Evolutionary conservation across 2,329 filamentous ascomycete genomes (phyloP), one percentile per base, ranked within the genome.

Genomic region (Blumeria hordei): DNA sequence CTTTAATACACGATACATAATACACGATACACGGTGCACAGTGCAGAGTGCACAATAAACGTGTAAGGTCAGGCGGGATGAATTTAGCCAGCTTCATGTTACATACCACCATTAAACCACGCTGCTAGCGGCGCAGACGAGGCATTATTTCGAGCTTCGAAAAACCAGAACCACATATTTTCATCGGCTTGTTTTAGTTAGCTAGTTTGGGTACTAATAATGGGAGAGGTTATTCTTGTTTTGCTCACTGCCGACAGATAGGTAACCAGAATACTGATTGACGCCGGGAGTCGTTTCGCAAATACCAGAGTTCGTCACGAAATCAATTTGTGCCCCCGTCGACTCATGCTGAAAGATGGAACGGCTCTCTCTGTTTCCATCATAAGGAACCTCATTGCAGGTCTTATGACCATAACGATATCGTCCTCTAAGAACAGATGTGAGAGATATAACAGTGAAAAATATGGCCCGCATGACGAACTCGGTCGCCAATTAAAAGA

Each of bases 111-210:
- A 53, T 71, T 71, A 57, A 72, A 67, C 69, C 70, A 72, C 21
- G 67, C 67, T 3, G 67, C 67, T 4, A 71, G 60, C 2, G 71
- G 71, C 9, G 70, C 69, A 37, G 67, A 69, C 8, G 64, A 61
- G 1, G 76, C 70, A 59, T 71, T 68, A 54, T 74, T 69, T 7
- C 75, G 69, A 12, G 77, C 69, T 59, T 80, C 77, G 58, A 81
- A 76, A 61, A 80, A 81, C 75, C 77, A 64, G 49, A 63, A 62
- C 59, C 61, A 63, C 59, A 59, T 58, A 53, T 62, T 58, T 49
- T 62, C 56, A 55, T 62, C 55, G 35, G 47, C 61, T 62, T 21
- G 6, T 33, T 44, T 57, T 36, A 57, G 47, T 35, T 41, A 34
- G n/a, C 45, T 34, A 32, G 51, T 65, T 21, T 64, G 66, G 56